Evolutionary conservation across 31 red algal genomes (phyloP), one percentile per base, ranked within the genome.

Genomic region (Asparagopsis taxiformis): DNA sequence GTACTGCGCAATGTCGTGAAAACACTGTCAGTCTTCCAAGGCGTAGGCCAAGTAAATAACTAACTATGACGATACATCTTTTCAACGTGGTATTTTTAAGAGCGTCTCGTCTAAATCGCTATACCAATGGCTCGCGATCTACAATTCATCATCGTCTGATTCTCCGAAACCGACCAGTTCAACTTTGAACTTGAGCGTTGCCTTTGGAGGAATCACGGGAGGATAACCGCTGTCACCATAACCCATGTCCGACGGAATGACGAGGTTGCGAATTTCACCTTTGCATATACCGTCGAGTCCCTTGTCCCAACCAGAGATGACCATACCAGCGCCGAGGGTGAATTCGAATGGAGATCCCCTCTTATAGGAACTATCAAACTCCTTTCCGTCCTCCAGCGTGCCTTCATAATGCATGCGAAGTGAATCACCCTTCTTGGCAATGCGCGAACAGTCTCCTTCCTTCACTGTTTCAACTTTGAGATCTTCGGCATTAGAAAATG

Each of bases 131-230:
- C n/a, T n/a, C n/a, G n/a, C n/a, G n/a, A n/a, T n/a, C n/a, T n/a
- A n/a, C n/a, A n/a, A n/a, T n/a, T n/a, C n/a, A n/a, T n/a, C n/a
- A n/a, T n/a, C n/a, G n/a, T n/a, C n/a, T n/a, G n/a, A n/a, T n/a
- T n/a, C n/a, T n/a, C n/a, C n/a, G 51, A 91, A 77, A 0, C 55
- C 74, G 4, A 98, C 31, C 24, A 98, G 50, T 66, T 98, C 85
- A 32, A 98, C 87, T 26, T 94, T 83, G 66, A 98, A 98, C 38
- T 75, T 70, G 31, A 98, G 72, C 16, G 59, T 80, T 1, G 95
- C 83, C 19, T 64, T 66, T 6, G 77, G 63, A 25, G 90, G 90
- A 78, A 98, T 98, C 22, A 93, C 84, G n/a, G 81, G 67, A n/a
- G 84, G 79, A 61, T 76, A 77, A 2, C 90, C 95, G 15, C 55